phyloP scores from a whole-genome alignment of 2,329 filamentous ascomycete genomes.

The Colletotrichum musicola region DNA sequence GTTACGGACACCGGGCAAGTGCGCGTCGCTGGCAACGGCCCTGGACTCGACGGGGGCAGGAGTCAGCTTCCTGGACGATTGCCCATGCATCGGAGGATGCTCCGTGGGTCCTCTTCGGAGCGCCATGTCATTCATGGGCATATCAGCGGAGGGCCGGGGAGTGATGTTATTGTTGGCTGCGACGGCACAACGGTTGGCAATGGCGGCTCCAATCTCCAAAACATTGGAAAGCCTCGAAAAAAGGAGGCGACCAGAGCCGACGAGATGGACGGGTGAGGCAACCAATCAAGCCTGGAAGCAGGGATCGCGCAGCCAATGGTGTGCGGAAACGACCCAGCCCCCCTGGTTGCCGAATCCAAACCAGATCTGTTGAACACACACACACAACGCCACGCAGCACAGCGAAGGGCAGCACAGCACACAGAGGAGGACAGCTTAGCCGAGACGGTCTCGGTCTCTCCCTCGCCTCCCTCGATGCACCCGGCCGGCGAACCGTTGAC shows the following conservation, averaged over 20 bases:
- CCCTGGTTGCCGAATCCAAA: slow-evolving; percentile 31
- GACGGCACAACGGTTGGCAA: slow-evolving; percentile 30
- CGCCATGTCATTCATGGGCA: slow-evolving; percentile 5
- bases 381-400: no score
- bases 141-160: slow-evolving; percentile 6
- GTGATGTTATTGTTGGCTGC: slow-evolving; percentile 9
- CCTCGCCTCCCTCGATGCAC: slow-evolving; percentile 13
- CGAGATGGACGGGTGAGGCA: slow-evolving; percentile 36
- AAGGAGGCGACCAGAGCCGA: slow-evolving; percentile 38
- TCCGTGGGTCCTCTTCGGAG: slow-evolving; percentile 25
- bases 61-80: slow-evolving; percentile 35
- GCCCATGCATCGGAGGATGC: slow-evolving; percentile 25
- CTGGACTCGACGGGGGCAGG: slow-evolving; percentile 30
- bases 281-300: slow-evolving; percentile 17
- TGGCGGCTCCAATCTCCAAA: slow-evolving; percentile 15
- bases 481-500: slow-evolving; percentile 9
- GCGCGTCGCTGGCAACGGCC: slow-evolving; percentile 13
- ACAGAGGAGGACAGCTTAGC: no score
- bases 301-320: slow-evolving; percentile 27
- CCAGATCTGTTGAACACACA: slow-evolving; percentile 27
- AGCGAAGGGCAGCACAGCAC: no score
- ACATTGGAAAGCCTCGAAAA: slow-evolving; percentile 34
- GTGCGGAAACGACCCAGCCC: slow-evolving; percentile 15
- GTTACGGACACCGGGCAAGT: slow-evolving; percentile 4
- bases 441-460: not conserved